These are phyloP conservation scores for Fusarium chuoi DNA, from an alignment of 2,329 filamentous ascomycete genomes.

Conservation along the genomic window DNA sequence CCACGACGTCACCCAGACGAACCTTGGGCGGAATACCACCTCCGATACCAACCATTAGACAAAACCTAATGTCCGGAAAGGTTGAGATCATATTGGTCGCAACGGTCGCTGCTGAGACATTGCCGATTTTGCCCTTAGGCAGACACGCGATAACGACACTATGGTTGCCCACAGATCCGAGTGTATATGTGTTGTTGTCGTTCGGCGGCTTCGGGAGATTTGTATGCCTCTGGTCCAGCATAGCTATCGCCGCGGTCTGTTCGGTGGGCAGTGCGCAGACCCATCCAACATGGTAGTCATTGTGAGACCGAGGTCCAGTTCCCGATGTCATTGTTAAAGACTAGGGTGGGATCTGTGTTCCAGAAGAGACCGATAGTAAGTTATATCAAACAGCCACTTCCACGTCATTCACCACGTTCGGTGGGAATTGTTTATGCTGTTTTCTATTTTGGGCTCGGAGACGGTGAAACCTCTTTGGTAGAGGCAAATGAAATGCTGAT, in stretches of 20 bases:
- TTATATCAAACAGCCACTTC: too few relatives aligned
- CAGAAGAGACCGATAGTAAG: too few relatives aligned
- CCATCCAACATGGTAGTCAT: neutral
- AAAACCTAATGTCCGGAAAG: neutral
- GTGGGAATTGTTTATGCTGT: too few relatives aligned
- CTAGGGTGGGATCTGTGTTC: too few relatives aligned
- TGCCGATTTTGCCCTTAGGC: neutral
- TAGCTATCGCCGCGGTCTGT: neutral
- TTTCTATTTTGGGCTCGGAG: too few relatives aligned
- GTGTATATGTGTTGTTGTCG: accelerated
- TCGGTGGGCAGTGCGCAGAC: neutral
- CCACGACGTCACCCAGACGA: neutral
- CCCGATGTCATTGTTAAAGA: too few relatives aligned
- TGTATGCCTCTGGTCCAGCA: accelerated
- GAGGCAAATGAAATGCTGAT: too few relatives aligned
- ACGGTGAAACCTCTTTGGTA: too few relatives aligned
- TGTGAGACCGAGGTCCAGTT: too few relatives aligned
- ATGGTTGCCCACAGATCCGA: neutral
- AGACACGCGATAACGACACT: accelerated
- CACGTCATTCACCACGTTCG: too few relatives aligned
- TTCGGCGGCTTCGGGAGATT: accelerated
- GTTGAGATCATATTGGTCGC: accelerated
- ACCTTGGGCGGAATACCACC: neutral
- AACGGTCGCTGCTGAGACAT: neutral
- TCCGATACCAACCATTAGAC: accelerated